phyloP scores from a whole-genome alignment of 768 basidiomycete species.

The Podaxis carcinomalis region DNA sequence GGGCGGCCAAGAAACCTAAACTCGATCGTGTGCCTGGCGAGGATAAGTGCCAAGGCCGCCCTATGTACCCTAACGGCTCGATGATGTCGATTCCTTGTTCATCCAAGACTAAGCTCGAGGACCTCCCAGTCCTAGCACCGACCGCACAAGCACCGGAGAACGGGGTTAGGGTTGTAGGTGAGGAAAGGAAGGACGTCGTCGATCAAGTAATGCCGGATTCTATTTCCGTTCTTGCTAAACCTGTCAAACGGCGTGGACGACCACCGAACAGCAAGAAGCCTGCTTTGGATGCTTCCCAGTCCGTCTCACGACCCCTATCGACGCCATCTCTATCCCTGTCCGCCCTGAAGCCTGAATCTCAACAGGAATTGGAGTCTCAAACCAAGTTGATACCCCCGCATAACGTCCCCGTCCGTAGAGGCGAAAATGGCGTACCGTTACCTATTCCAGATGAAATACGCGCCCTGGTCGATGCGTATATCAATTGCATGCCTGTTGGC shows the following conservation, averaged over 20 bases:
- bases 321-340: not conserved
- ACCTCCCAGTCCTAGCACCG: not conserved
- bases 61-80: not conserved
- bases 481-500: conserved; percentile 33
- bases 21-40: not conserved
- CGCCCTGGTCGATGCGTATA: conserved; percentile 36
- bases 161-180: not conserved
- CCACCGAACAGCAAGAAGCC: not conserved
- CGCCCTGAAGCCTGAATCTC: not conserved
- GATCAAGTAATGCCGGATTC: not conserved
- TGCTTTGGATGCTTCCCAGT: not conserved
- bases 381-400: not conserved
- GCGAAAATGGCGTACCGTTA: conserved; percentile 1
- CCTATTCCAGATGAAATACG: conserved; percentile 29
- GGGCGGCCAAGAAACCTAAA: not conserved
- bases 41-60: not conserved
- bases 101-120: not conserved
- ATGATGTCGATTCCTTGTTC: not conserved
- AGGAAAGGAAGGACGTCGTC: too few relatives aligned
- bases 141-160: not conserved
- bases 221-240: not conserved
- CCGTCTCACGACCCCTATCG: not conserved
- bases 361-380: not conserved
- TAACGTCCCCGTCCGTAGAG: not conserved
- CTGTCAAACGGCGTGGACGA: not conserved